Conservation (phyloP, 768 basidiomycete species). For the Calvatia gigantea region DNA sequence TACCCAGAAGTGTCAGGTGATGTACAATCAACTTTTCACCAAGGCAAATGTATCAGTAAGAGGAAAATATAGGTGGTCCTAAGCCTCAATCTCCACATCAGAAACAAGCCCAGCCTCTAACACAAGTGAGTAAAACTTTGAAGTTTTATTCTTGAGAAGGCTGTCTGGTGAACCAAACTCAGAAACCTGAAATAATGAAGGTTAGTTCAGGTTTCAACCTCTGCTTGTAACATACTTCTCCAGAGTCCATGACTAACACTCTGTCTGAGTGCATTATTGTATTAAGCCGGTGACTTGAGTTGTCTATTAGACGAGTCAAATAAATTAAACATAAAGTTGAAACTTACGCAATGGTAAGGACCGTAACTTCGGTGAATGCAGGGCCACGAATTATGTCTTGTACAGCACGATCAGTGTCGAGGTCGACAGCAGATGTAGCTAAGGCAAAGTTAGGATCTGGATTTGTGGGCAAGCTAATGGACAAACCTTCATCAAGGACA, state of each 20-base stretch:
- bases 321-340: neutral
- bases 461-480: neutral
- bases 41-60: no score
- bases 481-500: conserved; percentile 85
- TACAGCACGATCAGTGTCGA: conserved; percentile 86
- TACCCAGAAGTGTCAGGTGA: no score
- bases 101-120: conserved; percentile 5
- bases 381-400: conserved; percentile 85
- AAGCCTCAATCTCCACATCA: neutral
- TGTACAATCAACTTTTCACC: no score
- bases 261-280: conserved; percentile 81
- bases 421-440: conserved; percentile 88
- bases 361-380: conserved; percentile 74
- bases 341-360: conserved; percentile 81
- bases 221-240: conserved; percentile 43
- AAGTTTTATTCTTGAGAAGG: conserved; percentile 8
- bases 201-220: neutral
- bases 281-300: conserved; percentile 67
- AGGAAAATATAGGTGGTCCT: no score
- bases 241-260: conserved; percentile 79
- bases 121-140: conserved; percentile 8
- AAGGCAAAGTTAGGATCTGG: conserved; percentile 3
- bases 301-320: neutral
- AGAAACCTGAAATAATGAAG: conserved; percentile 5
- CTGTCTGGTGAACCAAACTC: conserved; percentile 12